Evolutionary conservation across 2,329 filamentous ascomycete species (phyloP).

Genomic region (Juglanconis oblonga): DNA sequence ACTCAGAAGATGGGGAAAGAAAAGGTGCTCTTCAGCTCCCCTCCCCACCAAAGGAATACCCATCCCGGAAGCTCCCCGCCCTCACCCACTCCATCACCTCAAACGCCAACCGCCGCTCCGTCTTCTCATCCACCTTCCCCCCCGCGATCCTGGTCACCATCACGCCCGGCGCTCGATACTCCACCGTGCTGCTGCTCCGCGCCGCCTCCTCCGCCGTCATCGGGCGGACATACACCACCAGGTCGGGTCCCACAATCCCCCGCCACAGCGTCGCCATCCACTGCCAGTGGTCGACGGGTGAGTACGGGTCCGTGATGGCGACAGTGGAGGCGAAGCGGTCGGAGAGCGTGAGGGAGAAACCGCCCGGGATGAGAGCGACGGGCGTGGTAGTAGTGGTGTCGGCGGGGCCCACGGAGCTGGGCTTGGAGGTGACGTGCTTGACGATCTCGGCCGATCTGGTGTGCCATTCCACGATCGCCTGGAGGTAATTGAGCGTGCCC

Average conservation of each 20-base stretch:
- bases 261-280: conserved; percentile 96
- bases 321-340: conserved; percentile 72
- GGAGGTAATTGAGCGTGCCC: conserved; percentile 52
- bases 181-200: conserved; percentile 43
- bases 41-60: conserved; percentile 11
- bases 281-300: conserved; percentile 89
- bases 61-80: conserved; percentile 39
- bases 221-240: conserved; percentile 65
- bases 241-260: conserved; percentile 76
- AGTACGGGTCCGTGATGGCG: conserved; percentile 74
- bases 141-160: conserved; percentile 52
- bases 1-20: not conserved
- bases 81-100: conserved; percentile 82
- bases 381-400: conserved; percentile 43
- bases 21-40: not conserved
- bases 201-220: conserved; percentile 32
- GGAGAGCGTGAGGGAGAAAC: conserved; percentile 76
- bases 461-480: conserved; percentile 72
- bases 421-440: conserved; percentile 39
- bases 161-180: conserved; percentile 52
- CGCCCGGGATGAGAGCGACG: conserved; percentile 71
- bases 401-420: not conserved
- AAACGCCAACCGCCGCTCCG: conserved; percentile 74
- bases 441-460: conserved; percentile 69
- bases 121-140: conserved; percentile 60